phyloP scores from a whole-genome alignment of 169 alveolate genomes.

The Plasmodium inui region DNA sequence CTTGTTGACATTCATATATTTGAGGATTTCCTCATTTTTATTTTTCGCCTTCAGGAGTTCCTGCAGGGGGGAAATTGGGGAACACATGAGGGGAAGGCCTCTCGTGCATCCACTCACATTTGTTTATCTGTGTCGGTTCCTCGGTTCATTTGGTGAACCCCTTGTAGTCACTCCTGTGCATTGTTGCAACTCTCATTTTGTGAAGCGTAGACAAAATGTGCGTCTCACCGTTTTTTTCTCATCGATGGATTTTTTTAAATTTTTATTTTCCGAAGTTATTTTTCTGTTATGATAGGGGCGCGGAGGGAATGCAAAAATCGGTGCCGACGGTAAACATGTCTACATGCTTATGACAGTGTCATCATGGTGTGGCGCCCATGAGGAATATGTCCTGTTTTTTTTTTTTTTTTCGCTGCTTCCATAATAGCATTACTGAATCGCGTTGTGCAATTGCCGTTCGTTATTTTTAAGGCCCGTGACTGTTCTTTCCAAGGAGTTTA shows the following conservation, averaged over 20 bases:
- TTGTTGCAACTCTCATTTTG: neutral
- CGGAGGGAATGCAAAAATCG: neutral
- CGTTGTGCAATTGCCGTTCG: constrained; percentile 41
- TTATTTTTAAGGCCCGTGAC: constrained; percentile 52
- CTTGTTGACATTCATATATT: constrained; percentile 72
- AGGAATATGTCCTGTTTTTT: neutral
- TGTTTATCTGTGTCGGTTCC: neutral
- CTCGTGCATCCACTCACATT: neutral
- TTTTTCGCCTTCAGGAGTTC: constrained; percentile 46
- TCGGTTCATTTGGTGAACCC: neutral
- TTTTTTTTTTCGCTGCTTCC: neutral
- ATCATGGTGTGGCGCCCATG: neutral
- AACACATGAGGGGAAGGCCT: neutral
- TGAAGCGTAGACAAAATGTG: neutral
- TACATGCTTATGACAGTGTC: neutral
- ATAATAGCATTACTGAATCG: constrained; percentile 34
- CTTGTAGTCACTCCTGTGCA: neutral
- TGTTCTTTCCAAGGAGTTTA: constrained; percentile 61
- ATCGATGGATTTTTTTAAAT: constrained; percentile 64
- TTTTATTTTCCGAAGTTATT: constrained; percentile 64
- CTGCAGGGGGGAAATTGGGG: neutral
- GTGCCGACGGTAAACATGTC: neutral
- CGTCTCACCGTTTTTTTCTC: constrained; percentile 57
- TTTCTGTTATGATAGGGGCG: constrained; percentile 14
- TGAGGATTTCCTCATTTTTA: constrained; percentile 63